Evolutionary conservation across 371 early-diverging fungal species (phyloP).

Genomic region (Funneliformis caledonium): DNA sequence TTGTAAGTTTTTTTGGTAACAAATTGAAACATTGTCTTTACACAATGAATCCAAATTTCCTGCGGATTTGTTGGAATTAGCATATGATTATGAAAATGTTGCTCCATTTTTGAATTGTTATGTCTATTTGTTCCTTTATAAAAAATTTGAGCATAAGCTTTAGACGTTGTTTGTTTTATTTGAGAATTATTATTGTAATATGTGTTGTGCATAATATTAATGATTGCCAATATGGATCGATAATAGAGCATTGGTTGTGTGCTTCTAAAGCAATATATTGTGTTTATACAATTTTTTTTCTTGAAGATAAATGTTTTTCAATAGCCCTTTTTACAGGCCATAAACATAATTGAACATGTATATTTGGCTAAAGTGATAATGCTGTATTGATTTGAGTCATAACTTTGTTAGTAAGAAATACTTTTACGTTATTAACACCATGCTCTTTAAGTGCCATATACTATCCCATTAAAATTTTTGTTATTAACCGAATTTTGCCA

Average conservation of each 20-base stretch:
- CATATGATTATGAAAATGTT: not conserved
- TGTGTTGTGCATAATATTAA: not conserved
- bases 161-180: too few relatives aligned
- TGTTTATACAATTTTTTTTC: too few relatives aligned
- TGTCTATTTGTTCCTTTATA: too few relatives aligned
- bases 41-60: constrained; percentile 1
- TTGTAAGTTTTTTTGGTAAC: not conserved
- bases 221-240: not conserved
- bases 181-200: too few relatives aligned
- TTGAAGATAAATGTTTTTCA: not conserved
- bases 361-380: not conserved
- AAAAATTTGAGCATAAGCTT: too few relatives aligned
- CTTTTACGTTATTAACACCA: not conserved
- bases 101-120: not conserved
- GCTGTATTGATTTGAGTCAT: constrained; percentile 9
- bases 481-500: not conserved
- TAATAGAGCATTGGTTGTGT: not conserved
- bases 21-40: not conserved
- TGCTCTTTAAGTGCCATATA: not conserved
- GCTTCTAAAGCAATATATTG: not conserved
- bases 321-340: constrained; percentile 4
- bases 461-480: not conserved
- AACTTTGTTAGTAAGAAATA: constrained; percentile 17
- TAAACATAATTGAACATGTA: not conserved
- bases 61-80: not conserved